Conservation (phyloP, 441 rosid species). For the Bocquillonia castaneifolia region DNA sequence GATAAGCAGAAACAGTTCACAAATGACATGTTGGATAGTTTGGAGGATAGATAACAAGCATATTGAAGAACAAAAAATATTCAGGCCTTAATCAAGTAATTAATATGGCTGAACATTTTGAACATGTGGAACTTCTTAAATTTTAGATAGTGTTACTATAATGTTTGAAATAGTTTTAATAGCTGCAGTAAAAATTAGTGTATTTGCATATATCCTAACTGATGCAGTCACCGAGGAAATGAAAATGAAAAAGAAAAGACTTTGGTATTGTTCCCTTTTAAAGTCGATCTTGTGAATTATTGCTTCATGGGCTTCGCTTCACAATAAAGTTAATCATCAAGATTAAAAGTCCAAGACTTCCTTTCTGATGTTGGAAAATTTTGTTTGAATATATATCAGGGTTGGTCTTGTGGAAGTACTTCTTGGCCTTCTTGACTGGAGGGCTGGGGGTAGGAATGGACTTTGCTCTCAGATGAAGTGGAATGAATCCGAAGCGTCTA, state of each 20-base stretch:
- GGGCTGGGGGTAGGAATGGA: conserved; percentile 89
- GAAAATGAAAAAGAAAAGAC: too few species aligned
- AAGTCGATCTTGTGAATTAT: background rate
- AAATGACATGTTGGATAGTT: background rate
- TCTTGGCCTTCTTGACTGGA: conserved; percentile 98
- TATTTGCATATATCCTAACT: too few species aligned
- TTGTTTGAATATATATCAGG: conserved; percentile 42
- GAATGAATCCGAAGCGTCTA: conserved; percentile 99
- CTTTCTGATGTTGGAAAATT: conserved; percentile 15
- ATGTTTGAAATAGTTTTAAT: too few species aligned
- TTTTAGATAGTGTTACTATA: background rate
- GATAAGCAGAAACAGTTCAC: background rate
- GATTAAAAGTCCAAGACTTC: background rate
- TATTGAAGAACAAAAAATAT: background rate
- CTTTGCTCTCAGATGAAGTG: conserved; percentile 94
- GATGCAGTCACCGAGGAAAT: too few species aligned
- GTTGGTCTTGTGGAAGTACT: conserved; percentile 96
- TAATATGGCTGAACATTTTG: background rate
- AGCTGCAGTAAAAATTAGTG: too few species aligned
- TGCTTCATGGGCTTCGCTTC: background rate
- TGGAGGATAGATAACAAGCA: background rate
- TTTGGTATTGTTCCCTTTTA: too few species aligned
- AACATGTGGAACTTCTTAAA: background rate
- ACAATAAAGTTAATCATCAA: background rate
- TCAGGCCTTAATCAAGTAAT: background rate